Percentiles rank a stretch among this genome's conserved stretches.
phyloP scores from a whole-genome alignment of 2,329 filamentous ascomycete genomes.

The Pseudocercospora fijiensis region DNA sequence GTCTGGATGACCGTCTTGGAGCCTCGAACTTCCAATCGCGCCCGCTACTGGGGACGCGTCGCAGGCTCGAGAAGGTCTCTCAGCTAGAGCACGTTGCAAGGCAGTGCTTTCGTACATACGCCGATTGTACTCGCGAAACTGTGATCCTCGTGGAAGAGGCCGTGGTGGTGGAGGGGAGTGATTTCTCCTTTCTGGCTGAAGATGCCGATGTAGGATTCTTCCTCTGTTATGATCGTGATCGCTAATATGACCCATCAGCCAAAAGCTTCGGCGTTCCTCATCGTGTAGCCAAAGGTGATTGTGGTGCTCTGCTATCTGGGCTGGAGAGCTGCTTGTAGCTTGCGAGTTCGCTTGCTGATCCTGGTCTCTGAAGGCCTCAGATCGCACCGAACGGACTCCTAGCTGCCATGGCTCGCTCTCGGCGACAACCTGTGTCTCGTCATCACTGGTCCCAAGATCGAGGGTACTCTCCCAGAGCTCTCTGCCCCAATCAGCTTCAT shows the following conservation, averaged over 20 bases:
- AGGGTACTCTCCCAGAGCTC: not conserved
- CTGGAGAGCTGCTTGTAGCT: not conserved
- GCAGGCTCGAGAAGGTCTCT: not conserved
- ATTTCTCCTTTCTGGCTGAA: not conserved
- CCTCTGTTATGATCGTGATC: not conserved
- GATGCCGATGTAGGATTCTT: not conserved
- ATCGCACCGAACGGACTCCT: not conserved
- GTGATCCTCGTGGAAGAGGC: not conserved
- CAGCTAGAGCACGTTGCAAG: not conserved
- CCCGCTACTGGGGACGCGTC: not conserved
- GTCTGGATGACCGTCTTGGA: not conserved
- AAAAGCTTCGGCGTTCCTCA: not conserved
- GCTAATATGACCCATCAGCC: not conserved
- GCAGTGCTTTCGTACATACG: not conserved
- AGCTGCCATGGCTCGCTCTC: not conserved
- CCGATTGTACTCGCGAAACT: not conserved
- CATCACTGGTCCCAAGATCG: not conserved
- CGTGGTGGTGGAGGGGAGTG: not conserved
- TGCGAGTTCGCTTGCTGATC: not conserved
- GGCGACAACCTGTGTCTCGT: not conserved
- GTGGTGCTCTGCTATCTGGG: too few relatives aligned
- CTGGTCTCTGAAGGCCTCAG: not conserved
- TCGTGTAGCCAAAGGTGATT: not conserved
- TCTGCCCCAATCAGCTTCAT: not conserved
- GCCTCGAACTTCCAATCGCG: not conserved